Conservation (phyloP, 768 basidiomycete genomes). For the Dentipellis fragilis region DNA sequence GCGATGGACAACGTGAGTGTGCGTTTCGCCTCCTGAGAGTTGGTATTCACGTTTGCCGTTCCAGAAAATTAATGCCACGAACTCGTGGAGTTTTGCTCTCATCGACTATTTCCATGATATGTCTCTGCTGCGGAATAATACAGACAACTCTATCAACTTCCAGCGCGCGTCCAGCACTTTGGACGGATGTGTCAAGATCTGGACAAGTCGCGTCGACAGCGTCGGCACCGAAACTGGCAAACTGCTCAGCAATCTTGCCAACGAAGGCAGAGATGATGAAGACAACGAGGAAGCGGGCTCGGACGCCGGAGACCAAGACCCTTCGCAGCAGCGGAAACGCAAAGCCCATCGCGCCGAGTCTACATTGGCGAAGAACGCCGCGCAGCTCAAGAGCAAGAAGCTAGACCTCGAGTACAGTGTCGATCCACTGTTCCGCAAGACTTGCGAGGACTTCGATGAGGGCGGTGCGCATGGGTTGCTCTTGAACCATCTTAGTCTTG, state of each 20-base stretch:
- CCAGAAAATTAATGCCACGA: slow-evolving; percentile 97
- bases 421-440: slow-evolving; percentile 96
- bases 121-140: slow-evolving; percentile 86
- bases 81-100: slow-evolving; percentile 96
- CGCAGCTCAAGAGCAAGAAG: slow-evolving; percentile 81
- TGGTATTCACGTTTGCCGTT: slow-evolving; percentile 6
- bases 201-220: slow-evolving; percentile 95
- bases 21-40: slow-evolving; percentile 3
- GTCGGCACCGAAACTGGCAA: slow-evolving; percentile 96
- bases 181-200: slow-evolving; percentile 98
- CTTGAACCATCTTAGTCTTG: slow-evolving; percentile 89
- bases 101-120: slow-evolving; percentile 99
- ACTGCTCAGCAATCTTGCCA: slow-evolving; percentile 78
- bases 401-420: slow-evolving; percentile 93
- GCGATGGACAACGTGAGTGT: slow-evolving; percentile 84
- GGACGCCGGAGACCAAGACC: slow-evolving; percentile 52
- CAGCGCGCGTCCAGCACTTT: slow-evolving; percentile 96
- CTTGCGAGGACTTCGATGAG: slow-evolving; percentile 96
- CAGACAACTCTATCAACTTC: slow-evolving; percentile 96
- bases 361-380: slow-evolving; percentile 82
- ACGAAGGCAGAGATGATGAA: slow-evolving; percentile 45
- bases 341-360: slow-evolving; percentile 63
- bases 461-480: slow-evolving; percentile 92
- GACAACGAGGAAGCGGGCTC: slow-evolving; percentile 53
- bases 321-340: slow-evolving; percentile 43